Base-by-base conservation (phyloP, 208 protist genomes). In the Leishmania martiniquensis region DNA sequence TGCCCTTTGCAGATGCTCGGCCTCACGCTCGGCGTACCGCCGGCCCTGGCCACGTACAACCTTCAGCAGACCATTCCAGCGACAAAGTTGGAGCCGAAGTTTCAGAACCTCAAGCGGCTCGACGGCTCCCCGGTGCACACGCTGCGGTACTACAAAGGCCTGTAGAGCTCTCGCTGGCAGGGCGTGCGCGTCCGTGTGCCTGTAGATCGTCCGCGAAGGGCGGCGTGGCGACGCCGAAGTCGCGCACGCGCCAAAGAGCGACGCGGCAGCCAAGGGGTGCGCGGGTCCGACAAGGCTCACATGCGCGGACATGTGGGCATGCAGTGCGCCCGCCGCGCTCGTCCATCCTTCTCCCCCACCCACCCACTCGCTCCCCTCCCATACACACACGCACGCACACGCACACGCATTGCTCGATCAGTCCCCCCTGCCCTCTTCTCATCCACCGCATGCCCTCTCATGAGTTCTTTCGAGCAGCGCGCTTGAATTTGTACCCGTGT, bases 81-180 rank as follows among this genome's bases (percentile, higher is more conserved):
- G 1, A 65, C 75, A n/a, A 45, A 76, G 60, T 78, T 96, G 37
- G 93, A 96, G 87, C 62, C 83, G 60, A 57, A 72, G 75, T 92
- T 96, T 62, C 90, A 93, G 37, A 66, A 66, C n/a, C 82, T 96
- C 39, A 91, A 76, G 72, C 89, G 89, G 17, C 69, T 81, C 75
- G 89, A 95, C 78, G 93, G 93, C 34, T 75, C 82, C 1, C 91
- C 93, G 2, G 93, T 96, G 60, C 29, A 83, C 67, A 88, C 77
- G 32, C 87, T 91, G 59, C 90, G 77, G 20, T 96, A 96, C 77
- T 96, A 96, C 87, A 96, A 96, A 85, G 93, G 93, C 70, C 68
- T 96, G 84, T 96, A 89, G 68, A 55, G n/a, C n/a, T n/a, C n/a
- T n/a, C 32, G 54, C n/a, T 44, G 5, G 10, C 6, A 57, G 67